These are phyloP conservation scores for Gossypium gossypioides DNA, from an alignment of 441 rosid genomes.

Conservation along the genomic window DNA sequence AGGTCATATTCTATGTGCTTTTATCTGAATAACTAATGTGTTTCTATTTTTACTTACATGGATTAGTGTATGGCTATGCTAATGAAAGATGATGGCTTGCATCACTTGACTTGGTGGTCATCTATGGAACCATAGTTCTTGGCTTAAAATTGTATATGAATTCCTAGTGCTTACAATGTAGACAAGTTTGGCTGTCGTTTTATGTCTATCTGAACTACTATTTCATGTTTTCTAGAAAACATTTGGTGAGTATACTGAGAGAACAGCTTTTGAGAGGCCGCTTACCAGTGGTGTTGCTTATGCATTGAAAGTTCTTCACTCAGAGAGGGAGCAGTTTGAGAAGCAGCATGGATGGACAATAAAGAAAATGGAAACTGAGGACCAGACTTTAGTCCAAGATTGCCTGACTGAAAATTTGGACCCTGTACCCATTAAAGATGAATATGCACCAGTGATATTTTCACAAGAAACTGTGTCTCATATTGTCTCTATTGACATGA, in stretches of 20 bases:
- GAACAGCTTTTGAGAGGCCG: constrained; percentile 95
- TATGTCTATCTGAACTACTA: not conserved
- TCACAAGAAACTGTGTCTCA: constrained; percentile 96
- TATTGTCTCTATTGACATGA: constrained; percentile 91
- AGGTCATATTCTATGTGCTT: constrained; percentile 38
- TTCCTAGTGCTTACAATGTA: not conserved
- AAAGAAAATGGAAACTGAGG: constrained; percentile 86
- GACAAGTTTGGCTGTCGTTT: not conserved
- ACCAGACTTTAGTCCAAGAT: constrained; percentile 77
- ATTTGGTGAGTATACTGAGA: constrained; percentile 82
- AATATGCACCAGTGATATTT: constrained; percentile 91
- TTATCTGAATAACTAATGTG: not conserved
- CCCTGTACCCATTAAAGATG: constrained; percentile 80
- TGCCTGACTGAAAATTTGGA: constrained; percentile 71
- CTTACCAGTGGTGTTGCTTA: constrained; percentile 98
- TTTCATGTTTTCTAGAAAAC: constrained; percentile 49
- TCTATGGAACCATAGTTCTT: not conserved
- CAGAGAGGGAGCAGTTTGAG: constrained; percentile 82
- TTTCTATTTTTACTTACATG: constrained; percentile 2
- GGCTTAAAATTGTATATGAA: not conserved
- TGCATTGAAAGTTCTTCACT: constrained; percentile 84
- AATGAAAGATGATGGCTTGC: not conserved
- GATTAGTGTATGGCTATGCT: not conserved
- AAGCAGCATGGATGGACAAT: constrained; percentile 65
- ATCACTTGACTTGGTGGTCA: not conserved